phyloP scores from a whole-genome alignment of 495 filamentous ascomycete genomes.

The Pyronema omphalodes region DNA sequence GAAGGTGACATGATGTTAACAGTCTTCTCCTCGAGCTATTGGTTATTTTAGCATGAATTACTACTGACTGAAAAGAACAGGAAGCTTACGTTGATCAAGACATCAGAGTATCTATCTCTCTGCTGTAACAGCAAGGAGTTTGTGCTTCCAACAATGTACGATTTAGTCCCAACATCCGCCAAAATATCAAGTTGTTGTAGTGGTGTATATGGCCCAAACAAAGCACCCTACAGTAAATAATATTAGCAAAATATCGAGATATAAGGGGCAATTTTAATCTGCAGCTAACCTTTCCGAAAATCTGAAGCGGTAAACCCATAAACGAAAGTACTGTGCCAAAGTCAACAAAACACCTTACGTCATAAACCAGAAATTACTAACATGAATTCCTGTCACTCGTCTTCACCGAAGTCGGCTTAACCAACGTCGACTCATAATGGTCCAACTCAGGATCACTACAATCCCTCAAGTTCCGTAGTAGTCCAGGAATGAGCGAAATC shows the following conservation, averaged over 20 bases:
- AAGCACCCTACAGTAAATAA: conserved; percentile 43
- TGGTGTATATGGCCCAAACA: conserved; percentile 94
- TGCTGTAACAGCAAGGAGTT: conserved; percentile 88
- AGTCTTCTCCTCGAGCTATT: conserved; percentile 64
- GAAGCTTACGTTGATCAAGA: conserved; percentile 61
- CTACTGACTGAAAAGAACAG: neutral
- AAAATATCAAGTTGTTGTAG: conserved; percentile 88
- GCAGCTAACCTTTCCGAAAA: conserved; percentile 67
- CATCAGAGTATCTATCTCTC: conserved; percentile 92
- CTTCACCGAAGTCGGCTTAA: conserved; percentile 64
- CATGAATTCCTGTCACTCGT: conserved; percentile 80
- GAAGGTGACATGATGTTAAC: conserved; percentile 69
- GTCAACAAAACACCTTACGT: neutral
- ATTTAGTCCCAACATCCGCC: conserved; percentile 87
- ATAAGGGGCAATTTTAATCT: neutral
- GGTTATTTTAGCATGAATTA: conserved; percentile 2
- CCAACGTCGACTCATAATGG: conserved; percentile 54
- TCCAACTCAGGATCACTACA: conserved; percentile 82
- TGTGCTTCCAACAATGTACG: conserved; percentile 91
- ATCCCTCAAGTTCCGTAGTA: conserved; percentile 72
- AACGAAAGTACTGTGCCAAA: conserved; percentile 51
- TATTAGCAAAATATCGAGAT: neutral
- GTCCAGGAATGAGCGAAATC: conserved; percentile 78
- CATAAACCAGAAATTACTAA: conserved; percentile 22
- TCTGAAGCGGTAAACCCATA: conserved; percentile 84